A percentile compares a stretch with the other conserved stretches of the same genome.
These are phyloP conservation scores for Pleurotus cornucopiae DNA, from an alignment of 768 basidiomycete genomes.

Conservation along the genomic window DNA sequence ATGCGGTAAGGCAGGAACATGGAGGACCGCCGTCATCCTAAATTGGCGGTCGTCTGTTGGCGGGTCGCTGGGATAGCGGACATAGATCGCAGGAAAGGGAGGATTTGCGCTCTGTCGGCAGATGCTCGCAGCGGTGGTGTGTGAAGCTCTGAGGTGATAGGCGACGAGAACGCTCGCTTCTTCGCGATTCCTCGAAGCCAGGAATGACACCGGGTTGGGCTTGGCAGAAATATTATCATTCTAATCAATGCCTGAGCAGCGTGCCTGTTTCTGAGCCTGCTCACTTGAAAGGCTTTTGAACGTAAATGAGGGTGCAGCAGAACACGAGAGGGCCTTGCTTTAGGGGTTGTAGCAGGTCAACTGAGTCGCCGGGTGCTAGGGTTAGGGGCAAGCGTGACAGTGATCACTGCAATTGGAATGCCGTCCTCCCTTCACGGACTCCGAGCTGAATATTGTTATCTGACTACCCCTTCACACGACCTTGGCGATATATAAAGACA, in stretches of 20 bases:
- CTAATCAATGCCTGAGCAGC: no score
- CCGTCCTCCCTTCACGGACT: constrained; percentile 11
- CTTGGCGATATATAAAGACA: constrained; percentile 8
- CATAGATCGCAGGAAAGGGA: constrained; percentile 7
- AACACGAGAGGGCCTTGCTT: constrained; percentile 3
- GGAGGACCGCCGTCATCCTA: constrained; percentile 1
- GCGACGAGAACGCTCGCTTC: not conserved
- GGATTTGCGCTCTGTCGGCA: not conserved
- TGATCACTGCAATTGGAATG: constrained; percentile 8
- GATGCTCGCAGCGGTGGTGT: not conserved
- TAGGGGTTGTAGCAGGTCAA: not conserved
- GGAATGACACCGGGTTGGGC: not conserved
- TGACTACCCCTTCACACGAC: constrained; percentile 14
- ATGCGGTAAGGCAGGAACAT: constrained; percentile 1
- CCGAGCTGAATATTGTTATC: constrained; percentile 10
- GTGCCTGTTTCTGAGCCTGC: no score
- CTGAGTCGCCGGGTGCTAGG: not conserved
- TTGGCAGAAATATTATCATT: not conserved
- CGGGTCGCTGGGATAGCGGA: constrained; percentile 4
- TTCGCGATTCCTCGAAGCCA: no score
- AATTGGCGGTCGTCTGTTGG: not conserved
- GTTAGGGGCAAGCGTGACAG: constrained; percentile 1
- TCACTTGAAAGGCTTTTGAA: not conserved
- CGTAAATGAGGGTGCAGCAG: not conserved
- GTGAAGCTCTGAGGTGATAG: not conserved